Base-by-base conservation (phyloP, 2,329 filamentous ascomycete genomes). In the Claviceps paspali region DNA sequence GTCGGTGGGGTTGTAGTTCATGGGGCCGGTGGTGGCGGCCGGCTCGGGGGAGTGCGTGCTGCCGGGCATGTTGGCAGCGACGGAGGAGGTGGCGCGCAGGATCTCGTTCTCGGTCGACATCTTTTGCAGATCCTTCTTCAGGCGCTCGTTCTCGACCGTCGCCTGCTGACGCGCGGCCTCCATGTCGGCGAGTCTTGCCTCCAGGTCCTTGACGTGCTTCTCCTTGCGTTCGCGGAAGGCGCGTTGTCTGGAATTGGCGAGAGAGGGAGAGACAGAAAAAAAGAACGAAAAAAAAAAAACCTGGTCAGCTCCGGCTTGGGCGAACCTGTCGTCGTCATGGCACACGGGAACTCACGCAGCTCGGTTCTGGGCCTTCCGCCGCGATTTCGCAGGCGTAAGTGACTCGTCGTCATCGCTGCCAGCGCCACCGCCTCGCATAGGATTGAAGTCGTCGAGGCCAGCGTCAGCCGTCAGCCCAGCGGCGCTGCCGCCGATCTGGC, bases 141-240 rank as follows among this genome's bases (percentile, higher is more conserved):
- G 65, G 24, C 80, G 77, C 56, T 93, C 83, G 53, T 95, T 95
- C 56, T 95, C 87, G 31, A 78, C 74, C 29, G 78, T 72, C 0
- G 91, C 71, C 24, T 73, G 70, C 38, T 77, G 72, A 36, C 83
- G 81, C 35, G 78, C 76, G 41, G 77, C 75, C 53, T 93, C 81
- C 23, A 95, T 74, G 34, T 66, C 69, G 35, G 74, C 79, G 21
- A 96, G 76, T 55, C 93, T 91, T 40, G 76, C 73, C 60, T 96
- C 87, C 18, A 96, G 77, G 43, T 96, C 86, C 56, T 87, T 87
- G 44, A 96, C 86, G 52, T 93, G 87, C 40, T 79, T 80, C 57
- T 96, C 88, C 59, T 96, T 96, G 48, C 88, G 80, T 60, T 96
- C 88, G 42, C 88, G 84, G 58, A 96, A 96, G 23, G 91, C 88